phyloP scores from a whole-genome alignment of 495 filamentous ascomycete genomes.

The Glutinoglossum americanum region DNA sequence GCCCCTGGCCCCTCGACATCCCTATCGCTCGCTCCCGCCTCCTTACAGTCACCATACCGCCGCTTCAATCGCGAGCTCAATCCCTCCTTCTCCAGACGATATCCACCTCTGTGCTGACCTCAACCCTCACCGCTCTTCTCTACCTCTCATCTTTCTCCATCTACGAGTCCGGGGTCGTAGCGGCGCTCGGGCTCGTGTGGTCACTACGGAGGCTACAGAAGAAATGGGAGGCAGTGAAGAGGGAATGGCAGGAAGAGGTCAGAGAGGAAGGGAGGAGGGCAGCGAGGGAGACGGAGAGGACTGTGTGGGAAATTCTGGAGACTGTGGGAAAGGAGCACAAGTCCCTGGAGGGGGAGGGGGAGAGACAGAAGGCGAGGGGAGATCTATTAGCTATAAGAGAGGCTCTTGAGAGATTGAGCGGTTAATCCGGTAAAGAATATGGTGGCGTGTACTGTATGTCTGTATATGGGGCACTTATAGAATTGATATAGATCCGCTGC shows the following conservation, averaged over 20 bases:
- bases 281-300: conserved; percentile 44
- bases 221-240: conserved; percentile 50
- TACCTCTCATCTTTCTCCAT: conserved; percentile 37
- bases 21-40: conserved; percentile 34
- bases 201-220: conserved; percentile 53
- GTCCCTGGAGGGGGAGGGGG: neutral
- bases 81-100: conserved; percentile 54
- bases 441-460: no score
- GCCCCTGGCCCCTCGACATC: conserved; percentile 26
- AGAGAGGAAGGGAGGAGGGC: conserved; percentile 61
- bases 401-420: neutral
- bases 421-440: no score
- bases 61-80: conserved; percentile 62
- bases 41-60: conserved; percentile 40
- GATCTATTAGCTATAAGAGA: neutral
- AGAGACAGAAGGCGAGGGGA: neutral
- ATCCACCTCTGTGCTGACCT: conserved; percentile 37
- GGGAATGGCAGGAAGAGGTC: conserved; percentile 53
- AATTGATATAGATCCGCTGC: no score
- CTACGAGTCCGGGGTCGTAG: conserved; percentile 57
- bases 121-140: conserved; percentile 41
- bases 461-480: no score
- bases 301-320: conserved; percentile 33
- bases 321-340: conserved; percentile 15
- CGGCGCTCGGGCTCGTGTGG: conserved; percentile 54